A percentile compares a stretch with the other conserved stretches of the same genome.
phyloP scores from a whole-genome alignment of 805 yeast species.

The Metschnikowia rubicola region DNA sequence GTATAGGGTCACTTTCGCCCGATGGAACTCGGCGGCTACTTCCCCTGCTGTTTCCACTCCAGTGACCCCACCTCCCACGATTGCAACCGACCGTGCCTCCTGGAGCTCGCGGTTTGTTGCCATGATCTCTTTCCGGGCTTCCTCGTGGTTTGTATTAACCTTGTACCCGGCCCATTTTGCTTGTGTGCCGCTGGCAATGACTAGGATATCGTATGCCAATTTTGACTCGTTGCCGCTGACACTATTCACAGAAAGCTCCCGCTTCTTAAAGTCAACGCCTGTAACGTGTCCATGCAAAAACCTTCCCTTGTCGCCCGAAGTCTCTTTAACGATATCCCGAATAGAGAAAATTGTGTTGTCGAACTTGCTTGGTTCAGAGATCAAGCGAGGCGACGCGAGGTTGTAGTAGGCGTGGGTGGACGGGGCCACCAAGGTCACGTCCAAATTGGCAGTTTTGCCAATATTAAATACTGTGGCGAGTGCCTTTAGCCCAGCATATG shows the following conservation, averaged over 20 bases:
- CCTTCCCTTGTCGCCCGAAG: constrained; percentile 14
- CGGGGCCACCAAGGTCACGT: constrained; percentile 25
- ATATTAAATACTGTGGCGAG: constrained; percentile 18
- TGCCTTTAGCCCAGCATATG: constrained; percentile 31
- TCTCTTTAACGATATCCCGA: constrained; percentile 16
- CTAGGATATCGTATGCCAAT: constrained; percentile 28
- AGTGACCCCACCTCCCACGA: constrained; percentile 40
- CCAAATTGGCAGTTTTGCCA: constrained; percentile 1
- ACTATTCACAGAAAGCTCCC: constrained; percentile 15
- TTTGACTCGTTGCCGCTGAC: constrained; percentile 5
- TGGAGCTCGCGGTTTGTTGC: constrained; percentile 16
- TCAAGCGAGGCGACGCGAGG: constrained; percentile 31
- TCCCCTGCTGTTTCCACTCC: constrained; percentile 41
- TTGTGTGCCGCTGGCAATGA: constrained; percentile 34
- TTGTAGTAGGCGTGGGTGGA: constrained; percentile 24
- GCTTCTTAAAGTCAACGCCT: constrained; percentile 26
- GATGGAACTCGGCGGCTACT: constrained; percentile 20
- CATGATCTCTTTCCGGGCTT: constrained; percentile 17
- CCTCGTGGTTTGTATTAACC: constrained; percentile 18
- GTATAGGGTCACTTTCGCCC: constrained; percentile 24
- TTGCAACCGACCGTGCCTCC: constrained; percentile 27
- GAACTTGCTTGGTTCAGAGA: constrained; percentile 23
- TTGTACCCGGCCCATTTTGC: constrained; percentile 24
- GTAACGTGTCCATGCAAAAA: constrained; percentile 27
- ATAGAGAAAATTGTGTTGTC: constrained; percentile 20